Percentiles rank a stretch among this genome's conserved stretches.
Conservation (phyloP, 179 eudicot species). For the Heliamphora pulchella region DNA sequence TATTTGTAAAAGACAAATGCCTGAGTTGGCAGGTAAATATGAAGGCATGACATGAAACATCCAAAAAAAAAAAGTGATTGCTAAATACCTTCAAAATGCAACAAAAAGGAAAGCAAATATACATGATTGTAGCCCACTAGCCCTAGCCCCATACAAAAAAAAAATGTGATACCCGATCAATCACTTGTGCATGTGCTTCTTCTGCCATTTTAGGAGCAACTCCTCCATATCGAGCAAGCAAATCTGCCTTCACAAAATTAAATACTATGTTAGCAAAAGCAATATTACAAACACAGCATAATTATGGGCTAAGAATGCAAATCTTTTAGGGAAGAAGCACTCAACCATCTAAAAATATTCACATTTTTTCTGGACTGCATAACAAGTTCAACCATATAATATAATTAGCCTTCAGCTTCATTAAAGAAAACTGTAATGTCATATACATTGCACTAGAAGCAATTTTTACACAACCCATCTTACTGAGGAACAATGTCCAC, state of each 20-base stretch:
- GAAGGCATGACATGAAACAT: background rate
- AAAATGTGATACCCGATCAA: constrained; percentile 51
- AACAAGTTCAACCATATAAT: background rate
- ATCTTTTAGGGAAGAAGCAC: background rate
- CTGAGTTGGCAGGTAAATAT: background rate
- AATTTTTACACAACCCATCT: background rate
- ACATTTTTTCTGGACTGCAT: background rate
- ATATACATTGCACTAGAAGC: background rate
- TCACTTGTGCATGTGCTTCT: constrained; percentile 84
- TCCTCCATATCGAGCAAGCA: constrained; percentile 89
- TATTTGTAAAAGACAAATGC: background rate
- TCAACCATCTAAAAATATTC: background rate
- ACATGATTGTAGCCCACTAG: background rate
- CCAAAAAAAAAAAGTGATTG: background rate
- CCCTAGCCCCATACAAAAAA: background rate
- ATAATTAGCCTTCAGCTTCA: background rate
- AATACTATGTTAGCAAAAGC: background rate
- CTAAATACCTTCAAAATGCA: background rate
- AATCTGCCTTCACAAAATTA: constrained; percentile 66
- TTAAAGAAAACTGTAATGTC: background rate
- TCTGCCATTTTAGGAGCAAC: constrained; percentile 98
- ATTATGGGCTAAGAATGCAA: background rate
- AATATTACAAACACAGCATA: background rate
- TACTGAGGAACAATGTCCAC: background rate
- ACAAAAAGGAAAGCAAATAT: background rate